A percentile compares a stretch with the other conserved stretches of the same genome.
These are phyloP conservation scores for Podospora sp. DNA, from an alignment of 495 filamentous ascomycete genomes.

Conservation along the genomic window DNA sequence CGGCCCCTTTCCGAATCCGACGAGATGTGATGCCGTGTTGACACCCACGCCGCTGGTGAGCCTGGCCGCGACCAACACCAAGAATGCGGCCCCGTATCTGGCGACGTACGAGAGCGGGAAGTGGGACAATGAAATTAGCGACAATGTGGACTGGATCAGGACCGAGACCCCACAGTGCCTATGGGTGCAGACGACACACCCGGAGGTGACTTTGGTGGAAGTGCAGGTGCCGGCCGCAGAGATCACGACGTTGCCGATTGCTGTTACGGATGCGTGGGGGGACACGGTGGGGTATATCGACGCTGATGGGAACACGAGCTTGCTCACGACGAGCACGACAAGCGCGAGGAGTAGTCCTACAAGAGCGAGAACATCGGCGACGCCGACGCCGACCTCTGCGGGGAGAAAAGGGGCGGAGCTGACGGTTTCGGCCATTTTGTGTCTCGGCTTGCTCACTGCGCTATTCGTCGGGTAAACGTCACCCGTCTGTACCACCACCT, in stretches of 20 bases:
- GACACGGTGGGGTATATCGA: slow-evolving; percentile 7
- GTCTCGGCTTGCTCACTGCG: background rate
- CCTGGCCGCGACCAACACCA: slow-evolving; percentile 10
- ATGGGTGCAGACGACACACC: slow-evolving; percentile 15
- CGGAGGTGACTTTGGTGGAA: slow-evolving; percentile 12
- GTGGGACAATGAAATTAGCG: background rate
- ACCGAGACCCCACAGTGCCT: slow-evolving; percentile 7
- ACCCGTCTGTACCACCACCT: too few relatives aligned
- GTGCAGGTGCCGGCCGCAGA: slow-evolving; percentile 13
- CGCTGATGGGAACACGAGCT: background rate
- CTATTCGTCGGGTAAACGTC: background rate
- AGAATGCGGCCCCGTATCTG: slow-evolving; percentile 10
- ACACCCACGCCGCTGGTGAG: slow-evolving; percentile 6
- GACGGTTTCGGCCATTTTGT: background rate
- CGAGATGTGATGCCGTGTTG: background rate
- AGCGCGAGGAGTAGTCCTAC: background rate
- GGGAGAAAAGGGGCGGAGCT: slow-evolving; percentile 3
- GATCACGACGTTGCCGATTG: slow-evolving; percentile 15
- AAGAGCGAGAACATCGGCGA: background rate
- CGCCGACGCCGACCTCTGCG: background rate
- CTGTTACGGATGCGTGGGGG: slow-evolving; percentile 7
- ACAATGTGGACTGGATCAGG: slow-evolving; percentile 11
- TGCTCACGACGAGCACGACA: slow-evolving; percentile 1
- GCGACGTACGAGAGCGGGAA: slow-evolving; percentile 11
- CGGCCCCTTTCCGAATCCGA: slow-evolving; percentile 6